Percentiles rank a stretch among this genome's conserved stretches.
Conservation (phyloP, 1,284 basidiomycete genomes). For the Marasmius fiardii region DNA sequence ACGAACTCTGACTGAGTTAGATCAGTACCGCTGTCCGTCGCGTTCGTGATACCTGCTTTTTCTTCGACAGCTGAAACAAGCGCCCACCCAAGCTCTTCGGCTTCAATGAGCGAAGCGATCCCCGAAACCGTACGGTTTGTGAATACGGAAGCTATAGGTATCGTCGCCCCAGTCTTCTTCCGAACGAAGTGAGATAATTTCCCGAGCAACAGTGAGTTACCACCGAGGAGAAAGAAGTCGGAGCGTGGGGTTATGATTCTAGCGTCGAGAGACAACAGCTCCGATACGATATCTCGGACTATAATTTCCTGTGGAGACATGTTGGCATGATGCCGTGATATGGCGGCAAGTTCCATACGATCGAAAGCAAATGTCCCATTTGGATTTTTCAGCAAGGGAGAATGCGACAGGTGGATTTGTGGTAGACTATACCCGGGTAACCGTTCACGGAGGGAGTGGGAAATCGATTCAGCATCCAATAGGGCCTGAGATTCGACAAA, state of each 20-base stretch:
- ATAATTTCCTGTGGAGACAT: constrained; percentile 33
- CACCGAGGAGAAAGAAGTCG: constrained; percentile 45
- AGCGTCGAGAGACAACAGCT: constrained; percentile 34
- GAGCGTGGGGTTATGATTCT: constrained; percentile 31
- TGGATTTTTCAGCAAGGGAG: constrained; percentile 18
- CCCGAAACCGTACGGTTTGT: constrained; percentile 37
- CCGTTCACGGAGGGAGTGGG: neutral
- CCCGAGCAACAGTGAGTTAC: constrained; percentile 42
- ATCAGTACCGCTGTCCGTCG: constrained; percentile 4
- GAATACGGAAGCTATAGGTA: constrained; percentile 37
- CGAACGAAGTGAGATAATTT: constrained; percentile 39
- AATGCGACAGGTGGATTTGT: constrained; percentile 26
- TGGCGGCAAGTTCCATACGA: constrained; percentile 29
- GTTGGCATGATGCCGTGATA: constrained; percentile 21
- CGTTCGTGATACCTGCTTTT: neutral
- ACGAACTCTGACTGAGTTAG: constrained; percentile 3
- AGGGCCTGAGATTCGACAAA: constrained; percentile 15
- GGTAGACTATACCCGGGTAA: constrained; percentile 39
- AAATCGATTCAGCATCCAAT: constrained; percentile 14
- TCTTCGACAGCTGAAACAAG: constrained; percentile 8
- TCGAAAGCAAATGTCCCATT: constrained; percentile 32
- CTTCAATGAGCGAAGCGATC: constrained; percentile 38
- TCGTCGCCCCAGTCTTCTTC: constrained; percentile 33
- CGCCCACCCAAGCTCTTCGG: constrained; percentile 13
- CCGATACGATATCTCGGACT: constrained; percentile 37